Conservation (phyloP, 1,139 yeast genomes). For the Magnusiomyces suaveolens region DNA sequence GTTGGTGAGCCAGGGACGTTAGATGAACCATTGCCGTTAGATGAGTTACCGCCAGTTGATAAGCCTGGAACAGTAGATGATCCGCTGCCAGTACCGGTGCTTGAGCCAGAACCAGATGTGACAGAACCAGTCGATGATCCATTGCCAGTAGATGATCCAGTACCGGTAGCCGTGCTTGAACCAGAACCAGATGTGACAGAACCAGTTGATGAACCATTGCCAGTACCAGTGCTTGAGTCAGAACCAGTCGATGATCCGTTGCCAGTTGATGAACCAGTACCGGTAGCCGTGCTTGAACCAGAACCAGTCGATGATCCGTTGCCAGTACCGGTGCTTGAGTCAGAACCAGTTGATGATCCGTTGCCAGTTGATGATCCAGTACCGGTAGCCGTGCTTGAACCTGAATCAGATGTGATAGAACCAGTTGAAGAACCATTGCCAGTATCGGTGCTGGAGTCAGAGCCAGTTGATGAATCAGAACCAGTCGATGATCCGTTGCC, state of each 20-base stretch:
- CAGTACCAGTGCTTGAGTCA: background rate
- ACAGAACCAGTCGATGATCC: background rate
- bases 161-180: background rate
- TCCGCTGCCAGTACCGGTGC: background rate
- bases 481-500: background rate
- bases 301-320: background rate
- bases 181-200: background rate
- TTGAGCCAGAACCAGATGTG: background rate
- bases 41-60: too few relatives aligned
- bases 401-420: background rate
- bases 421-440: background rate
- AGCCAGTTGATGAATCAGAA: background rate
- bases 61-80: background rate
- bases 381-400: background rate
- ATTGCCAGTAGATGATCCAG: background rate
- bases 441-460: background rate
- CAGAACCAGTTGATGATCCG: background rate
- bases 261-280: background rate
- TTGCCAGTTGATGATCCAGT: too few relatives aligned
- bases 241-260: background rate
- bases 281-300: background rate
- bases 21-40: too few relatives aligned
- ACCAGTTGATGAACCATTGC: background rate
- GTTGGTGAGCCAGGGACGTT: too few relatives aligned
- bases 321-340: background rate